Base-by-base conservation (phyloP, 1,284 basidiomycete genomes). In the Laetiporus sulphureus region DNA sequence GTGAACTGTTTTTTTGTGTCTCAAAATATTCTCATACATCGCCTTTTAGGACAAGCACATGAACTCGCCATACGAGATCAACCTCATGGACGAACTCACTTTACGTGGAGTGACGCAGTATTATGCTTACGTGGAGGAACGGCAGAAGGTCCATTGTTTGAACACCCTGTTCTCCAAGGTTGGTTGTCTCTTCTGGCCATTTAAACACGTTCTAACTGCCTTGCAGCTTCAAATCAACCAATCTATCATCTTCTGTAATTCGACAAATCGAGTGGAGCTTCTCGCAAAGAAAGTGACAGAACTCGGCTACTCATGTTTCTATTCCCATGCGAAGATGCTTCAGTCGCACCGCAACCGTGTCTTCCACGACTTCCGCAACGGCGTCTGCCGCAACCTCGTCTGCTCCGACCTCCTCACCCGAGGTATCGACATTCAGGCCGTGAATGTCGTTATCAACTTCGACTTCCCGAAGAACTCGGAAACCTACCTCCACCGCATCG, bases 381-480 rank as follows among this genome's bases (percentile, higher is more conserved):
- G 95, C 51, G 91, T 94, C 42, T 98, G 94, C 72, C 86, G 95
- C 54, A 99, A 98, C 69, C 81, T 99, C 51, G 95, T 99, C 59
- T 99, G 96, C 72, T 78, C 78, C 50, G 93, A 99, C 69, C 79
- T 99, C 48, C 81, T 99, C 57, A 99, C 95, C 7, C 89, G 96
- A 58, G 95, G 95, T 73, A 99, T 99, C 66, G 96, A 98, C 67
- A 98, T 99, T 62, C 94, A 98, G 70, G 95, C 95, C 34, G 95
- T 99, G 50, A 99, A 99, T 65, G 95, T 98, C 57, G 95, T 99
- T 58, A 98, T 99, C 77, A 98, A 98, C 73, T 99, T 99, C 63
- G 94, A 97, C 65, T 97, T 99, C 68, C 95, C 95, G 48, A 96
- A 97, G 76, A 97, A 95, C 60, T 90, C 91, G 44, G 95, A 99